Evolutionary conservation across 1,139 yeast genomes (phyloP).

Genomic region (Debaryomycetaceae sp.): DNA sequence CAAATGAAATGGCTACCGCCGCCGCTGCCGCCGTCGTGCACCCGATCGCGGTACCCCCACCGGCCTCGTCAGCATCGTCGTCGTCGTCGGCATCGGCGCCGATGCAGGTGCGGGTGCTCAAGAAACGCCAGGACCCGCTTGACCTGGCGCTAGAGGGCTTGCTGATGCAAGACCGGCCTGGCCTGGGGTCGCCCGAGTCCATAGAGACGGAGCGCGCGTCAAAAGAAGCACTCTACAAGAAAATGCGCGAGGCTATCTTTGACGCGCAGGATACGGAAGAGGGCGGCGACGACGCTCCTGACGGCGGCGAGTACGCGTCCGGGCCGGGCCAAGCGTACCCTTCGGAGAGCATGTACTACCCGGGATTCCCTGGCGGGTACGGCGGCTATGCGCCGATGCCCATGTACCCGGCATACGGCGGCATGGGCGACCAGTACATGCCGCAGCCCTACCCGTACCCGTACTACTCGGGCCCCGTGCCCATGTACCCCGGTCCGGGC

Average conservation of each 20-base stretch:
- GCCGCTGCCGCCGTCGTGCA: neutral
- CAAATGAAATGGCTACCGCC: conserved; percentile 3
- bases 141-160: conserved; percentile 1
- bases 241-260: conserved; percentile 36
- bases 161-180: neutral
- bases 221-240: conserved; percentile 31
- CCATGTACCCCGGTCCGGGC: neutral
- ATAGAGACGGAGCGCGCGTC: conserved; percentile 16
- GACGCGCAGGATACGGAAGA: conserved; percentile 12
- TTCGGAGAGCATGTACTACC: no score
- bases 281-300: conserved; percentile 13
- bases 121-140: conserved; percentile 9
- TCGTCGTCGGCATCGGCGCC: neutral
- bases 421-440: neutral
- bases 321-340: no score
- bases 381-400: neutral
- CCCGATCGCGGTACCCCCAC: neutral
- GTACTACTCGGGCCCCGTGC: conserved; percentile 1
- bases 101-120: conserved; percentile 10
- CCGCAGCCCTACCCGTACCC: neutral
- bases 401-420: neutral
- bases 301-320: conserved; percentile 17
- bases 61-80: neutral
- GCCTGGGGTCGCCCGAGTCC: neutral
- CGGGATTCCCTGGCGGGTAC: conserved; percentile 8